Evolutionary conservation across 345 rosid species (phyloP), one percentile per base, ranked within the genome.

Genomic region (Rubroshorea leprosula): DNA sequence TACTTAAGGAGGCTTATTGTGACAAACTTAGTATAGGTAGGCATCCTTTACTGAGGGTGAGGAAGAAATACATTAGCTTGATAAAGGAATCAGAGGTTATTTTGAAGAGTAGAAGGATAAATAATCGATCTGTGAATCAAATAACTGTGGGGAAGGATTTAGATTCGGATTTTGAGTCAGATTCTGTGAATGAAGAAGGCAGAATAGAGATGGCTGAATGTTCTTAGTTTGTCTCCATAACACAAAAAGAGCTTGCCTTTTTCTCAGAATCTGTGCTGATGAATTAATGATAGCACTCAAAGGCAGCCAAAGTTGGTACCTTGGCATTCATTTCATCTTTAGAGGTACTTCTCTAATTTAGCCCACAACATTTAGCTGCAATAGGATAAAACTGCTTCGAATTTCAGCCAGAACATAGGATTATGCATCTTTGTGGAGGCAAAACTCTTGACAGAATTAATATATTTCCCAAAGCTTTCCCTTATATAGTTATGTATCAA

Each of bases 1-100:
- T 90, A 62, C 84, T 91, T 17, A 91, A 85, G 78, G 89, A 91
- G 78, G 78, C 96, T 62, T 83, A 76, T 69, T 57, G 68, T 4
- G 83, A 76, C 13, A 75, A 76, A 49, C 49, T 49, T 1, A 65
- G 78, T 51, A 74, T 80, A 1, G 83, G 72, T 51, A 72, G 68
- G 0, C 98, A 91, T 78, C 95, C 95, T 0, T 54, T 91, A 71
- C 64, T 77, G 24, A 71, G 39, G 2, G 71, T 86, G 19, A 76
- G 96, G 75, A 72, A 80, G 63, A 77, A 75, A 58, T 91, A 88
- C 27, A 74, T 91, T 16, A 69, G 77, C 21, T 64, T 83, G 85
- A 59, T 91, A 77, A 79, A 82, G 76, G 68, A 72, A 31, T 88
- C 96, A 0, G 70, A 69, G 50, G 23, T 51, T 59, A 74, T 74